These are phyloP conservation scores for Syzygium oleosum DNA, from an alignment of 345 rosid genomes.

Conservation along the genomic window DNA sequence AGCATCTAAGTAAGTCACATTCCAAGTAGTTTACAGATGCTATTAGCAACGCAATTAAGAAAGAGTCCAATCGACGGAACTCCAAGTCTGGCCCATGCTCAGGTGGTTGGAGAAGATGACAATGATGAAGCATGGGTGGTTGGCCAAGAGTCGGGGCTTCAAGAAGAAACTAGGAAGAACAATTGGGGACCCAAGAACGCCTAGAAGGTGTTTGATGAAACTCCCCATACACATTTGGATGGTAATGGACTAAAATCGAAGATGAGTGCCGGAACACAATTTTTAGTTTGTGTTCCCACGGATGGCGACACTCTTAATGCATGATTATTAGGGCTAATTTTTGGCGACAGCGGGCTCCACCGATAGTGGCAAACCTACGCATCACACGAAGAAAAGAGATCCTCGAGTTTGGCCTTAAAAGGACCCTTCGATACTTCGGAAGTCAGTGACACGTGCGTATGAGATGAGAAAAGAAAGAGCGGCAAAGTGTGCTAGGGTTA, in stretches of 20 bases:
- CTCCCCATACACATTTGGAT: neutral
- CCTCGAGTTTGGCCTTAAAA: neutral
- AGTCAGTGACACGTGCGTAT: neutral
- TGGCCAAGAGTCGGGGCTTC: neutral
- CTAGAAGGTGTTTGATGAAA: neutral
- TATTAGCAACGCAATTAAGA: neutral
- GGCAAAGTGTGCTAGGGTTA: neutral
- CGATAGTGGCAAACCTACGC: neutral
- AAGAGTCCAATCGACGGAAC: neutral
- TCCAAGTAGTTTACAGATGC: neutral
- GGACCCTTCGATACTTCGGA: neutral
- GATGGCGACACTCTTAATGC: no score
- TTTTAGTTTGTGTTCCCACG: no score
- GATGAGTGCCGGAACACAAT: neutral
- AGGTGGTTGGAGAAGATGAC: neutral
- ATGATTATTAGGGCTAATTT: neutral
- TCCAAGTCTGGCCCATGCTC: neutral
- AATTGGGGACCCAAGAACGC: neutral
- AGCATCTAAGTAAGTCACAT: neutral
- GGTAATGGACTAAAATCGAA: neutral
- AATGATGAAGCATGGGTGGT: neutral
- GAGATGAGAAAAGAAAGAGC: neutral
- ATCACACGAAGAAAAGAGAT: neutral
- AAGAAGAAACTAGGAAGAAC: neutral
- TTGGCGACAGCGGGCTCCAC: fast-evolving